A percentile compares a stretch with the other conserved stretches of the same genome.
These are phyloP conservation scores for Fistulinella cinereoalba DNA, from an alignment of 1,284 basidiomycete genomes.

Conservation along the genomic window DNA sequence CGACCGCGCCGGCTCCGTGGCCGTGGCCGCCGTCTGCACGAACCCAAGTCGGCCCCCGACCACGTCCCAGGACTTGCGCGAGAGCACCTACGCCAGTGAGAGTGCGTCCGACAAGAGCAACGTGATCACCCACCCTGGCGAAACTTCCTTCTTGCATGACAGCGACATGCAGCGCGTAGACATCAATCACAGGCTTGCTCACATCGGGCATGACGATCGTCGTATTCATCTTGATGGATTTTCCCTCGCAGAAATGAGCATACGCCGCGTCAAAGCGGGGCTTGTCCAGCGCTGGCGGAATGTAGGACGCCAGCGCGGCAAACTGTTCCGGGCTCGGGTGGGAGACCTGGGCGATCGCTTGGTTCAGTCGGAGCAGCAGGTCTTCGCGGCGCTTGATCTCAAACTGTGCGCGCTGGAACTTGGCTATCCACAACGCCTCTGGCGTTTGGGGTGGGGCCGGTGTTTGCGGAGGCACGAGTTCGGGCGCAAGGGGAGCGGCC, in stretches of 20 bases:
- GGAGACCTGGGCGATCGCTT: constrained; percentile 26
- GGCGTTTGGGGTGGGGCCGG: constrained; percentile 5
- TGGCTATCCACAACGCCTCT: constrained; percentile 24
- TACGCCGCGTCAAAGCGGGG: constrained; percentile 33
- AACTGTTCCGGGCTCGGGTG: constrained; percentile 27
- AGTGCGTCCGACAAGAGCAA: constrained; percentile 3
- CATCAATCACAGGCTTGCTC: constrained; percentile 27
- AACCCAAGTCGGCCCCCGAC: constrained; percentile 32
- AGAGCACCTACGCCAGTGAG: constrained; percentile 20
- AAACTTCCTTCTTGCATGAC: constrained; percentile 36
- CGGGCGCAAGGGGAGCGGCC: neutral
- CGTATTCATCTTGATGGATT: constrained; percentile 27
- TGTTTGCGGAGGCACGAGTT: constrained; percentile 1
- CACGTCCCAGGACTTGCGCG: constrained; percentile 30
- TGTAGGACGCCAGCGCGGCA: constrained; percentile 27
- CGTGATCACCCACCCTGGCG: constrained; percentile 22
- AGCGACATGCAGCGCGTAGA: constrained; percentile 32
- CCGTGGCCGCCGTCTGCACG: constrained; percentile 23
- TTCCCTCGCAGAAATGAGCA: constrained; percentile 30
- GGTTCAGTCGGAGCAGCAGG: constrained; percentile 28
- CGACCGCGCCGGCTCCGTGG: constrained; percentile 22
- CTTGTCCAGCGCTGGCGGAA: constrained; percentile 32
- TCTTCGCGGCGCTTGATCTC: constrained; percentile 35
- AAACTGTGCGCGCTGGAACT: constrained; percentile 28
- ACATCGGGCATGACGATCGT: constrained; percentile 31